Evolutionary conservation across 352 stramenopile species (phyloP).

Genomic region (Phytopythium helicoides): DNA sequence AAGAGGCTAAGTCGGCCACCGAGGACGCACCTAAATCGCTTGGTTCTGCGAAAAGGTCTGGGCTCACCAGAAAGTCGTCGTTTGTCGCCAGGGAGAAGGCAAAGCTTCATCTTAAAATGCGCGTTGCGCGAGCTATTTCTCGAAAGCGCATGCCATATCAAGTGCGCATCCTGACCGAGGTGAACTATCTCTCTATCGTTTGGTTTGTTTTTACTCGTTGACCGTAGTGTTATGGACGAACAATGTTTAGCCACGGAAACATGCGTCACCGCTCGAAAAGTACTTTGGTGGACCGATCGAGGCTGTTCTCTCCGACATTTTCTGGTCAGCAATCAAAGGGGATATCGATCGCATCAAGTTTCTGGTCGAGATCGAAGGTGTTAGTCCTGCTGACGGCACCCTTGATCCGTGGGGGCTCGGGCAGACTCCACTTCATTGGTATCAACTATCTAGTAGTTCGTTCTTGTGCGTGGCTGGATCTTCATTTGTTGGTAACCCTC

Average conservation of each 20-base stretch:
- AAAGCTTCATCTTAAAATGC: constrained; percentile 55
- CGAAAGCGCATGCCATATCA: constrained; percentile 65
- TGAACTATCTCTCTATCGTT: constrained; percentile 2
- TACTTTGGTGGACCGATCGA: constrained; percentile 64
- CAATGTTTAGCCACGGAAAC: constrained; percentile 30
- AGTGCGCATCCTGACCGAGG: constrained; percentile 59
- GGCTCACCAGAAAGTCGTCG: constrained; percentile 18
- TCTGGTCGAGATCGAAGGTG: constrained; percentile 55
- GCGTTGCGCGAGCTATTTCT: constrained; percentile 44
- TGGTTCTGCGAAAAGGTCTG: constrained; percentile 1
- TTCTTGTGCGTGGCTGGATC: neutral
- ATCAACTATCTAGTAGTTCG: neutral
- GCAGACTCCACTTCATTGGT: constrained; percentile 74
- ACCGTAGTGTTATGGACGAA: neutral
- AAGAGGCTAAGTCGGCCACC: constrained; percentile 28
- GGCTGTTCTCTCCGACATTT: constrained; percentile 57
- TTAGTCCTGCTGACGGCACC: constrained; percentile 38
- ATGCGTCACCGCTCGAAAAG: constrained; percentile 54
- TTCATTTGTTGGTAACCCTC: neutral
- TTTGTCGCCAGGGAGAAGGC: constrained; percentile 53
- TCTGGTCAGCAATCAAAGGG: constrained; percentile 65
- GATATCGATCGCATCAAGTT: constrained; percentile 52
- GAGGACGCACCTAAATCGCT: neutral
- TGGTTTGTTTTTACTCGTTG: neutral
- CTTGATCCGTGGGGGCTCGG: constrained; percentile 77